These are phyloP conservation scores for Pseudocercospora pini-densiflorae DNA, from an alignment of 2,329 filamentous ascomycete genomes.

Conservation along the genomic window DNA sequence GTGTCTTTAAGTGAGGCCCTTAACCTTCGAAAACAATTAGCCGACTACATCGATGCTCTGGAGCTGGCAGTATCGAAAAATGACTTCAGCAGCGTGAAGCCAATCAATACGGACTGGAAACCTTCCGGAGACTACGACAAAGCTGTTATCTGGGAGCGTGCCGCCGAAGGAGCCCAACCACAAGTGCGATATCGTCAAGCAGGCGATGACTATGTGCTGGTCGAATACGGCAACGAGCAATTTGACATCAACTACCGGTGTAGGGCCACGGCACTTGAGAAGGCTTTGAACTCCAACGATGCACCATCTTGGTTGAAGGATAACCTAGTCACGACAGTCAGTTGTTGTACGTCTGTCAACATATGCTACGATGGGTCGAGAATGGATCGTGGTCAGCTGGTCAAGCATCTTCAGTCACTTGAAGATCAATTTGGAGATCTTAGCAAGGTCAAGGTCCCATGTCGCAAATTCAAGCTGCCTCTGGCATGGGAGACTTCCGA, in stretches of 20 bases:
- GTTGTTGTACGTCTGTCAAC: conserved; percentile 53
- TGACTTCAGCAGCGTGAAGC: conserved; percentile 40
- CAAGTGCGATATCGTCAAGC: conserved; percentile 43
- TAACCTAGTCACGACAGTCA: conserved; percentile 56
- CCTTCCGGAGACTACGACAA: conserved; percentile 34
- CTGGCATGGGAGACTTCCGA: conserved; percentile 49
- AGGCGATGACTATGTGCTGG: conserved; percentile 57
- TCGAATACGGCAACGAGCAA: conserved; percentile 62
- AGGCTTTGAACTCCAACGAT: conserved; percentile 49
- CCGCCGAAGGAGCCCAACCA: conserved; percentile 34
- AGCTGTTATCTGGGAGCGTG: conserved; percentile 38
- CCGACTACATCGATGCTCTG: conserved; percentile 52
- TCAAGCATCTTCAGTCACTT: conserved; percentile 45
- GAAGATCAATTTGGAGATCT: conserved; percentile 51
- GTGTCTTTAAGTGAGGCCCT: conserved; percentile 60
- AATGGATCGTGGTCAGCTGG: conserved; percentile 42
- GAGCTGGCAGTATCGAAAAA: conserved; percentile 45
- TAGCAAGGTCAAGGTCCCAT: conserved; percentile 47
- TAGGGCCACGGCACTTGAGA: conserved; percentile 59
- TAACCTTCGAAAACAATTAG: conserved; percentile 47
- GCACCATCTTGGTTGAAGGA: conserved; percentile 44
- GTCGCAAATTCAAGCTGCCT: conserved; percentile 49
- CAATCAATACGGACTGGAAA: conserved; percentile 35
- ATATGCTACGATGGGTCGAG: conserved; percentile 48
- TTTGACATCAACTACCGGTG: conserved; percentile 64